Evolutionary conservation across 2,329 filamentous ascomycete genomes (phyloP).

Genomic region (Uncinocarpus reesii): DNA sequence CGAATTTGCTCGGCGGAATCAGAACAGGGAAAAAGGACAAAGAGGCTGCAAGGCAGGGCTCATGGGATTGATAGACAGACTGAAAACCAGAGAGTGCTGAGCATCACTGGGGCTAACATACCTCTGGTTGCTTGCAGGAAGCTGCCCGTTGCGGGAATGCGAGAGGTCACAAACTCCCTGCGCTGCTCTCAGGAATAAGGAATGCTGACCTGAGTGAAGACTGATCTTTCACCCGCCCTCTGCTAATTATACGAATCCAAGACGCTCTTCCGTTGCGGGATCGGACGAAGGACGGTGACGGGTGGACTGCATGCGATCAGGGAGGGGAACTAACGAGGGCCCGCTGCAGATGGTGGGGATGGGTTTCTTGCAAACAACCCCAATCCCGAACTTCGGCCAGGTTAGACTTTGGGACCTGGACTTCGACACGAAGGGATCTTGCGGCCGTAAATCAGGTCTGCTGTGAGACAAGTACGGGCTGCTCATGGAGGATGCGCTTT

Average conservation of each 20-base stretch:
- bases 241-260: neutral
- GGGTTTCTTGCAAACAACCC: slow-evolving; percentile 9
- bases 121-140: neutral
- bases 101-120: neutral
- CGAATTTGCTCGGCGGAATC: slow-evolving; percentile 1
- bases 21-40: slow-evolving; percentile 1
- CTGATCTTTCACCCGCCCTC: neutral
- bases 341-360: slow-evolving; percentile 10
- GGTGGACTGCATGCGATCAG: slow-evolving; percentile 4
- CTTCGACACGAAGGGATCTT: neutral
- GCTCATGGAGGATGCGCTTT: no score
- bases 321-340: slow-evolving; percentile 11
- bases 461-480: no score
- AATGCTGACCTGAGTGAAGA: neutral
- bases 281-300: no score
- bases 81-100: neutral
- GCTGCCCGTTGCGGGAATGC: neutral
- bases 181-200: neutral
- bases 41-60: neutral
- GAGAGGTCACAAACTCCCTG: neutral
- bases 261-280: neutral
- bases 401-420: neutral
- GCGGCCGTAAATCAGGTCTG: no score
- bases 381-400: slow-evolving; percentile 5
- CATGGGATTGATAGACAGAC: neutral